Evolutionary conservation across 306 rosid species (phyloP).

Genomic region (Prunus padus): DNA sequence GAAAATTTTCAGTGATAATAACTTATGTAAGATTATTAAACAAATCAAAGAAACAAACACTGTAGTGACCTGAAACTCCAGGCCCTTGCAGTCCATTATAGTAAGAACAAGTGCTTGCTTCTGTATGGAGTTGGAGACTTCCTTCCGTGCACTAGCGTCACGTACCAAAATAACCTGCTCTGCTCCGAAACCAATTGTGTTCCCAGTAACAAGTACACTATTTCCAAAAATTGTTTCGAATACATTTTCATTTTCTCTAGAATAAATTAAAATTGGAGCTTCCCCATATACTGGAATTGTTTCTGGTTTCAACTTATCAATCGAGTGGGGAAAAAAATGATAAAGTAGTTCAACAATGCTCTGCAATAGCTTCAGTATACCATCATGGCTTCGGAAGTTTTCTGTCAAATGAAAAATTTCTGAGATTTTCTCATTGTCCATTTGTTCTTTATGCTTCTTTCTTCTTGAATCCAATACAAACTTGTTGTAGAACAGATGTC

Average conservation of each 20-base stretch:
- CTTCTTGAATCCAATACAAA: too few relatives aligned
- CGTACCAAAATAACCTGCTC: slow-evolving; percentile 88
- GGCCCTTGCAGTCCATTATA: slow-evolving; percentile 79
- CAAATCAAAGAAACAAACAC: neutral
- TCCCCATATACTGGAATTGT: slow-evolving; percentile 66
- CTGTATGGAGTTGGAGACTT: slow-evolving; percentile 37
- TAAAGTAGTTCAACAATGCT: slow-evolving; percentile 65
- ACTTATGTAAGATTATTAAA: neutral
- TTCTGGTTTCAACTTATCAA: slow-evolving; percentile 70
- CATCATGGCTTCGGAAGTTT: slow-evolving; percentile 53
- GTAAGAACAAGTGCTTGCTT: slow-evolving; percentile 79
- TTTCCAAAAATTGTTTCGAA: slow-evolving; percentile 68
- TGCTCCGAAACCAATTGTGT: slow-evolving; percentile 73
- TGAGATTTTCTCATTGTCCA: slow-evolving; percentile 32
- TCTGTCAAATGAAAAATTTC: slow-evolving; percentile 18
- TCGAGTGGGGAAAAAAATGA: slow-evolving; percentile 61
- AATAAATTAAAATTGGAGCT: slow-evolving; percentile 59
- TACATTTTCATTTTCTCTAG: slow-evolving; percentile 52
- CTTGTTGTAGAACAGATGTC: too few relatives aligned
- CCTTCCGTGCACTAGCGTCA: slow-evolving; percentile 51
- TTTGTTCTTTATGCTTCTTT: too few relatives aligned
- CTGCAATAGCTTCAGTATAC: slow-evolving; percentile 64
- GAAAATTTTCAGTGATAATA: too few relatives aligned
- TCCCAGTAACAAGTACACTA: slow-evolving; percentile 25
- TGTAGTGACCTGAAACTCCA: slow-evolving; percentile 69